phyloP scores from a whole-genome alignment of 805 yeast species.

The Hagleromyces aurorensis region DNA sequence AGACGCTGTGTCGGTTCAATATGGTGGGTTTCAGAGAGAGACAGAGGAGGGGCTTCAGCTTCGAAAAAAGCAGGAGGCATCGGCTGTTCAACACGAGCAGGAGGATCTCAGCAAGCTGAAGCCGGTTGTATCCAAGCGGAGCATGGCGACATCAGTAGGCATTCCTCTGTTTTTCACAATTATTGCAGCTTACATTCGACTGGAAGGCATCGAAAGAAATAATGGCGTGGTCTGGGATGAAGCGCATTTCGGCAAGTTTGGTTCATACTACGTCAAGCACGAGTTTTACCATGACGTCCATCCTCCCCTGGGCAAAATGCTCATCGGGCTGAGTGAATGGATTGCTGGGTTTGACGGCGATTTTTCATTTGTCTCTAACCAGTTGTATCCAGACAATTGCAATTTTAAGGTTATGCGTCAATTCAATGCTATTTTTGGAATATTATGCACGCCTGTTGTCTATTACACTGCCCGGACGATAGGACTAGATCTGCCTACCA shows the following conservation, averaged over 20 bases:
- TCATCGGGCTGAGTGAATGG: constrained; percentile 82
- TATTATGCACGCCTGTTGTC: constrained; percentile 79
- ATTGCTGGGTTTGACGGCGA: constrained; percentile 82
- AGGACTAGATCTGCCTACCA: constrained; percentile 61
- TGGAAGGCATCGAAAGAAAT: constrained; percentile 66
- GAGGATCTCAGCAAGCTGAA: no score
- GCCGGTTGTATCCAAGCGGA: no score
- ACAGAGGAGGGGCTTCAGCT: no score
- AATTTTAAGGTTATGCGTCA: constrained; percentile 82
- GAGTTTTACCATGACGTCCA: constrained; percentile 95
- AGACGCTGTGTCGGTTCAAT: no score
- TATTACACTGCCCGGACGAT: constrained; percentile 72
- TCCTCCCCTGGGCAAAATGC: constrained; percentile 93
- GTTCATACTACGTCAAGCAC: constrained; percentile 79
- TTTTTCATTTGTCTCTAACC: constrained; percentile 84
- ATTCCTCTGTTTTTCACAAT: constrained; percentile 55
- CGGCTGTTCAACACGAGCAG: no score
- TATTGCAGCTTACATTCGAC: constrained; percentile 63
- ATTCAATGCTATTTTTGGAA: constrained; percentile 78
- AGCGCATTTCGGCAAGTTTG: constrained; percentile 96
- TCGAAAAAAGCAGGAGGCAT: no score
- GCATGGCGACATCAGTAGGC: no score
- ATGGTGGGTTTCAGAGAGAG: no score
- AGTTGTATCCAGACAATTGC: constrained; percentile 62
- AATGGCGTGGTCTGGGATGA: constrained; percentile 91